phyloP scores from a whole-genome alignment of 75 land plant genomes.

The Cunninghamia lanceolata region DNA sequence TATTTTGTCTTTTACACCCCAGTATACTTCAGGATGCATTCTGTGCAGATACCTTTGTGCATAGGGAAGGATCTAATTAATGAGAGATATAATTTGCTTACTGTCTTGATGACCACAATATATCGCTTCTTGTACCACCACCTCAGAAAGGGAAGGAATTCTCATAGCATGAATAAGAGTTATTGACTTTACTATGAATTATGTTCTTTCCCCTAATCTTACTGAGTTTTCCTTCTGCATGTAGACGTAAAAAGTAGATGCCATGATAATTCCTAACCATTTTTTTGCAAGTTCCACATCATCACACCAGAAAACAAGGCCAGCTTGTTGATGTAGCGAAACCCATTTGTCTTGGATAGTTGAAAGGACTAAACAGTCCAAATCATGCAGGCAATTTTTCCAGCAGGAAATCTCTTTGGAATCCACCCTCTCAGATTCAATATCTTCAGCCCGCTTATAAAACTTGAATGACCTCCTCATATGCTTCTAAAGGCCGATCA shows the following conservation, averaged over 20 bases:
- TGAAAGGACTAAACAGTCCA: conserved; percentile 62
- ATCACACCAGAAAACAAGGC: conserved; percentile 80
- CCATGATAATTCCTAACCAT: conserved; percentile 43
- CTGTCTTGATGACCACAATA: conserved; percentile 52
- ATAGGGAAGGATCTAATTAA: conserved; percentile 79
- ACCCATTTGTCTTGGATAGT: conserved; percentile 83
- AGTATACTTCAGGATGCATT: conserved; percentile 48
- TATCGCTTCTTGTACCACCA: conserved; percentile 78
- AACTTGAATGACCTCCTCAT: conserved; percentile 57
- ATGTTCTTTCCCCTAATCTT: conserved; percentile 19
- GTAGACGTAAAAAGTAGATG: conserved; percentile 45
- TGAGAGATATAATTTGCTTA: conserved; percentile 31
- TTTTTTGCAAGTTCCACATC: conserved; percentile 54
- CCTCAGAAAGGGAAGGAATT: conserved; percentile 74
- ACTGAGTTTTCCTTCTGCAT: conserved; percentile 16
- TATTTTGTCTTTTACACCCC: conserved; percentile 30
- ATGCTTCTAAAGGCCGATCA: conserved; percentile 57
- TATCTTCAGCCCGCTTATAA: conserved; percentile 57
- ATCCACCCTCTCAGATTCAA: conserved; percentile 43
- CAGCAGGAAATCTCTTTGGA: conserved; percentile 48
- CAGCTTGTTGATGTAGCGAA: conserved; percentile 58
- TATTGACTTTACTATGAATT: conserved; percentile 28
- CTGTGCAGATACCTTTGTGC: conserved; percentile 73
- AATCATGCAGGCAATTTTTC: conserved; percentile 44
- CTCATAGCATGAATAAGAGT: conserved; percentile 43